phyloP scores from a whole-genome alignment of 179 eudicot species.

The Pouteria campechiana region DNA sequence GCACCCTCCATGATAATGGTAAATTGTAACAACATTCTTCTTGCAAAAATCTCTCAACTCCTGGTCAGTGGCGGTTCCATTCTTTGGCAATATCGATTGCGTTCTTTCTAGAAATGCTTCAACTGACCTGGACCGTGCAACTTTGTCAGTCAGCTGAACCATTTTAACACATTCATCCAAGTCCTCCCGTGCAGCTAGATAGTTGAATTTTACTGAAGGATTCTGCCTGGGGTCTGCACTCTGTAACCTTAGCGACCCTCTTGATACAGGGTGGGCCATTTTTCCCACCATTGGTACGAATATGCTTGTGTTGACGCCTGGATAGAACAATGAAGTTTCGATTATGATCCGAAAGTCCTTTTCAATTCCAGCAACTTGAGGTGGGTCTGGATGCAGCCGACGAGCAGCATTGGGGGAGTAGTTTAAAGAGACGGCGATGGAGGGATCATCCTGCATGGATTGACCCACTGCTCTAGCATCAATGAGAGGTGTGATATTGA shows the following conservation, averaged over 20 bases:
- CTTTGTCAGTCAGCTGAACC: too few relatives aligned
- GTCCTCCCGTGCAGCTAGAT: conserved; percentile 12
- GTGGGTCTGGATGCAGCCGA: conserved; percentile 55
- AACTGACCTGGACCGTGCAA: too few relatives aligned
- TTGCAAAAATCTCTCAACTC: conserved; percentile 12
- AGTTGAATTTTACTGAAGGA: conserved; percentile 17
- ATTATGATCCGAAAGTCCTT: conserved; percentile 26
- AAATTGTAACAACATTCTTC: conserved; percentile 17
- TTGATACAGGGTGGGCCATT: conserved; percentile 6
- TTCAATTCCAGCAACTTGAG: conserved; percentile 88
- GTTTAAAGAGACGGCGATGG: conserved; percentile 23
- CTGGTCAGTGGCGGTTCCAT: too few relatives aligned
- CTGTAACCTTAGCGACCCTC: conserved; percentile 10
- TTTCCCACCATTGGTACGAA: conserved; percentile 17
- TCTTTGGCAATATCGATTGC: conserved; percentile 62
- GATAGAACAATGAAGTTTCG: conserved; percentile 37
- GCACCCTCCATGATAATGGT: conserved; percentile 26
- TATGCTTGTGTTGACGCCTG: conserved; percentile 67
- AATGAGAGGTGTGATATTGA: conserved; percentile 4
- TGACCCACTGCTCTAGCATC: conserved; percentile 21
- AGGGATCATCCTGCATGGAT: conserved; percentile 27
- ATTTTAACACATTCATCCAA: conserved; percentile 10
- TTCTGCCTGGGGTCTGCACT: conserved; percentile 10
- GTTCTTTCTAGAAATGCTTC: too few relatives aligned
- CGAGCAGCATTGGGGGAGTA: conserved; percentile 15